Conservation (phyloP, 2,329 filamentous ascomycete species). For the Alternaria atra region DNA sequence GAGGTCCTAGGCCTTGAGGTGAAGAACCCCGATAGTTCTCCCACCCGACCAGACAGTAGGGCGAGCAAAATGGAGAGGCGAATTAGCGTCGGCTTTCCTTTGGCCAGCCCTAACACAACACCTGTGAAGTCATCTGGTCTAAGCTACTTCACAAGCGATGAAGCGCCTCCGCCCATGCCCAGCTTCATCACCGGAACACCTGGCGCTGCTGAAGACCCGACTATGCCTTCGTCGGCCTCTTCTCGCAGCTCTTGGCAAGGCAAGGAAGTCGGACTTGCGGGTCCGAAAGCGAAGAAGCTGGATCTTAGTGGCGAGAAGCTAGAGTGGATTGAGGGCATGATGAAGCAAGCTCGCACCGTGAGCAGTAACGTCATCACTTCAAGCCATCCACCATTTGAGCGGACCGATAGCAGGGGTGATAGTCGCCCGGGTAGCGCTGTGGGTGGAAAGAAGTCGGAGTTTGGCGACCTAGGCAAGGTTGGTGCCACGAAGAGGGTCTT, state of each 20-base stretch:
- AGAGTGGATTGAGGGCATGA: constrained; percentile 84
- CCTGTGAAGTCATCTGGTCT: constrained; percentile 34
- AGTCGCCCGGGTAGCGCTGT: constrained; percentile 25
- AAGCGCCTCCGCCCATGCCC: constrained; percentile 36
- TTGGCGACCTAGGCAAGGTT: constrained; percentile 76
- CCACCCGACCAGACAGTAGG: constrained; percentile 40
- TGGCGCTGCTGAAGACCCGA: constrained; percentile 36
- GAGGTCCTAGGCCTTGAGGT: constrained; percentile 63
- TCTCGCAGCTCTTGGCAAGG: constrained; percentile 49
- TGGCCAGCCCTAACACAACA: constrained; percentile 38
- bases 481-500: constrained; percentile 78
- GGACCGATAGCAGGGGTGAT: constrained; percentile 39
- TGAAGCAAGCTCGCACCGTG: constrained; percentile 78
- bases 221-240: constrained; percentile 38
- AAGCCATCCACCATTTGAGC: constrained; percentile 29
- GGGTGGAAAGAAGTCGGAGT: constrained; percentile 50
- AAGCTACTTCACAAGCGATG: constrained; percentile 24
- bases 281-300: constrained; percentile 70
- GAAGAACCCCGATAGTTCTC: constrained; percentile 35
- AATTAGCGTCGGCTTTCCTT: constrained; percentile 32
- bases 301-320: constrained; percentile 75
- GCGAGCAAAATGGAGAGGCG: constrained; percentile 38
- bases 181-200: constrained; percentile 38
- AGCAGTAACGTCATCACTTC: constrained; percentile 62
- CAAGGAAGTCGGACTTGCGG: constrained; percentile 70